Conservation (phyloP, 2,329 filamentous ascomycete species). For the Fusarium newnesense region DNA sequence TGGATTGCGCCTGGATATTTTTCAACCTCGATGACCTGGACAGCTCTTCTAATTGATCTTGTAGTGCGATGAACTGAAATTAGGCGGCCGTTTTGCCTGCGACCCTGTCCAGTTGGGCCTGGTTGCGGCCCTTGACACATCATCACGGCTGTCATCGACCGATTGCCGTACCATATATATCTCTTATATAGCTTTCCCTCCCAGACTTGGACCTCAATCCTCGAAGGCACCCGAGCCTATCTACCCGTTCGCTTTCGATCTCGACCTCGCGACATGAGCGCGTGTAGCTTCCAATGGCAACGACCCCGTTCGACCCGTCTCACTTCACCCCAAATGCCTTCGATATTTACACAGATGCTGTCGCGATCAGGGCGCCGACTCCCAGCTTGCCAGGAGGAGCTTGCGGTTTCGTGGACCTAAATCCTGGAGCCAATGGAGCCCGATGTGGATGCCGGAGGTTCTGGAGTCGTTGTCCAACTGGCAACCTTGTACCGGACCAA, state of each 20-base stretch:
- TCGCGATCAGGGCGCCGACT: slow-evolving; percentile 40
- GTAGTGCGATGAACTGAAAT: slow-evolving; percentile 51
- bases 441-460: slow-evolving; percentile 71
- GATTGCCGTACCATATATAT: slow-evolving; percentile 14
- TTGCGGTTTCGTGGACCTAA: slow-evolving; percentile 68
- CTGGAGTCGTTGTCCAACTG: slow-evolving; percentile 59
- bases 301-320: slow-evolving; percentile 59
- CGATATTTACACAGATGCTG: slow-evolving; percentile 65
- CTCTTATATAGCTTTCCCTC: neutral
- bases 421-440: slow-evolving; percentile 61
- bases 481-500: slow-evolving; percentile 53
- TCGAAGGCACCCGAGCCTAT: slow-evolving; percentile 17
- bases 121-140: slow-evolving; percentile 45
- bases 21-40: slow-evolving; percentile 11
- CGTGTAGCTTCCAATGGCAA: slow-evolving; percentile 59
- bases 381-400: slow-evolving; percentile 60
- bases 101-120: slow-evolving; percentile 48
- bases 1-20: slow-evolving; percentile 22
- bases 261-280: slow-evolving; percentile 44
- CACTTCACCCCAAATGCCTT: slow-evolving; percentile 60
- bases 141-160: slow-evolving; percentile 30
- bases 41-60: slow-evolving; percentile 23
- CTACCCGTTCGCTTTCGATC: slow-evolving; percentile 4
- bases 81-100: slow-evolving; percentile 46
- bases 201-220: neutral